Conservation (phyloP, 2,329 filamentous ascomycete species). For the Rhinocladiella similis region DNA sequence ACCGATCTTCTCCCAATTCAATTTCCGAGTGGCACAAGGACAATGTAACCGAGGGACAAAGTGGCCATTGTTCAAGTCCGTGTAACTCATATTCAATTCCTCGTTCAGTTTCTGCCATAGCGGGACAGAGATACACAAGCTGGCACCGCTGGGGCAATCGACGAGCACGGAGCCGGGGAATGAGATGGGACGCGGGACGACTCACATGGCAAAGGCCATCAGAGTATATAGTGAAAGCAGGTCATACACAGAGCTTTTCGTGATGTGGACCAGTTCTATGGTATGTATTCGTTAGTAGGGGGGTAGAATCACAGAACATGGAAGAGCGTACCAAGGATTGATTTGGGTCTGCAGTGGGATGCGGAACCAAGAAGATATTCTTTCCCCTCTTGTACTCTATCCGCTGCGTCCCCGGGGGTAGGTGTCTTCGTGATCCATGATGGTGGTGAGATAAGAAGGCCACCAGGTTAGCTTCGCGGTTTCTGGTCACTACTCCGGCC, state of each 20-base stretch:
- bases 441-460: too few species aligned
- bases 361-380: slow-evolving; percentile 28
- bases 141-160: too few species aligned
- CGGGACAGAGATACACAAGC: slow-evolving; percentile 38
- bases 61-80: slow-evolving; percentile 42
- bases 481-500: too few species aligned
- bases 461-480: too few species aligned
- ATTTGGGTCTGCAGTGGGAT: slow-evolving; percentile 32
- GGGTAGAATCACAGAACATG: too few species aligned
- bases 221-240: slow-evolving; percentile 33
- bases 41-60: slow-evolving; percentile 40
- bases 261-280: slow-evolving; percentile 21
- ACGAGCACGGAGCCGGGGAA: not conserved
- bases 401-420: slow-evolving; percentile 24
- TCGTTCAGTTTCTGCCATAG: slow-evolving; percentile 43
- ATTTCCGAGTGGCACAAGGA: slow-evolving; percentile 46
- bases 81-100: slow-evolving; percentile 42
- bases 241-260: slow-evolving; percentile 32
- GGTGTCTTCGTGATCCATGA: too few species aligned
- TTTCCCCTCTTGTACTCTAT: slow-evolving; percentile 17
- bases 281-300: too few species aligned
- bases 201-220: slow-evolving; percentile 33
- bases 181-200: not conserved
- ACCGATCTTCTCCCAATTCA: slow-evolving; percentile 44
- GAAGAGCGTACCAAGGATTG: slow-evolving; percentile 29